Base-by-base conservation (phyloP, 345 rosid genomes). In the Salix dunnii region DNA sequence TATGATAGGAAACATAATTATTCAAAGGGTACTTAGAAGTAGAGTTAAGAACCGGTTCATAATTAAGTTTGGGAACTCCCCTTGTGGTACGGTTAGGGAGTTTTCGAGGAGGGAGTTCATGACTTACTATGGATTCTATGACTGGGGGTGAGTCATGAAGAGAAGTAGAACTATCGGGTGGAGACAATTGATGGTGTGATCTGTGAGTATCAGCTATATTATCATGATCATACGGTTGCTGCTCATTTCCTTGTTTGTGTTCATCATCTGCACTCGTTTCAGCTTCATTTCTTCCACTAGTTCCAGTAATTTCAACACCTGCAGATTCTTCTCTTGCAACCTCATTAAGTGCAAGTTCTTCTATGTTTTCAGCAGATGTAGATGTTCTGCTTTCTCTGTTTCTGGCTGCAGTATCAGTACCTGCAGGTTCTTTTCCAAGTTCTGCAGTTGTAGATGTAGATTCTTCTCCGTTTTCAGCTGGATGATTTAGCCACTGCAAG, bases 281-380 rank as follows among this genome's bases (percentile, higher is more conserved):
- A 33, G 6, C 35, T 33, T 33, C 35, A 33, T 33, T 33, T 33
- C 35, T 33, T 33, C 0, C 35, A 33, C 35, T 4, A 33, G 35
- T 33, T 33, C 35, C 6, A 0, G 1, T 4, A 33, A 0, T 33
- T 4, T 33, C 35, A 33, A 0, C 6, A 33, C 1, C 0, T 0
- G 35, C 6, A 33, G 0, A 33, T 33, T 33, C 35, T 33, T 33
- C 35, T 33, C 35, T 33, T 33, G 35, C 0, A 33, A 4, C 35
- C 35, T 33, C 35, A 33, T 33, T 48, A 48, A 12, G 51, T 46
- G 14, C 20, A 12, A 0, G 6, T 46, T 46, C 20, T 5, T 14
- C 1, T 1, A 2, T n/a, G n/a, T n/a, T 28, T 28, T 2, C 30
- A 28, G 30, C 30, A 28, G 30, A 28, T 28, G 30, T 2, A 28